Conservation (phyloP, 2,329 filamentous ascomycete genomes). For the Neopestalotiopsis sp. region DNA sequence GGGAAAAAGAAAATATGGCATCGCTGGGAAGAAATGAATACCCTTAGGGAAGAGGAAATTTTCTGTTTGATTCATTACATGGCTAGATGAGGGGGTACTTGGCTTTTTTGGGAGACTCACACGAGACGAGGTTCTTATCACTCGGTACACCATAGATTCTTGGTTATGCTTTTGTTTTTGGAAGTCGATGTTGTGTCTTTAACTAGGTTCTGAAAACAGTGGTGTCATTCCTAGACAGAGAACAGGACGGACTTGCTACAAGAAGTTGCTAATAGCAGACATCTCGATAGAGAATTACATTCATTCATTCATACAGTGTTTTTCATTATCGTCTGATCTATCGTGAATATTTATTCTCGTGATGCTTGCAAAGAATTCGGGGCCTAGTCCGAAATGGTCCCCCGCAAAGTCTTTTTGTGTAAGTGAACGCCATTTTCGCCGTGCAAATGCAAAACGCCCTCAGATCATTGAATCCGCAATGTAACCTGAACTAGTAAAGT, state of each 20-base stretch:
- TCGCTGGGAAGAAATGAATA: background rate
- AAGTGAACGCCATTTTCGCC: constrained; percentile 38
- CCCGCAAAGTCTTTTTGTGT: background rate
- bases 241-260: background rate
- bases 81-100: too few relatives aligned
- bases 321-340: constrained; percentile 18
- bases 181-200: background rate
- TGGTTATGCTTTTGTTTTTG: background rate
- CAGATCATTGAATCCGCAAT: background rate
- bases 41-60: background rate
- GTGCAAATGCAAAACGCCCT: constrained; percentile 34
- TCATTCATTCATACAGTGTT: constrained; percentile 13
- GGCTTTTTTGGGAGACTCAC: background rate
- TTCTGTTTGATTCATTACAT: too few relatives aligned
- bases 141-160: background rate
- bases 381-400: background rate
- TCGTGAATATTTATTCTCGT: constrained; percentile 1
- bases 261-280: too few relatives aligned
- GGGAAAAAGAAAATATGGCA: too few relatives aligned
- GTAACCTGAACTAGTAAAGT: too few relatives aligned
- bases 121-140: background rate
- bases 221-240: background rate
- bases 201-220: background rate
- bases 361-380: background rate
- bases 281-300: constrained; percentile 4